Conservation (phyloP, 768 basidiomycete genomes). For the Kockovaella imperatae region DNA sequence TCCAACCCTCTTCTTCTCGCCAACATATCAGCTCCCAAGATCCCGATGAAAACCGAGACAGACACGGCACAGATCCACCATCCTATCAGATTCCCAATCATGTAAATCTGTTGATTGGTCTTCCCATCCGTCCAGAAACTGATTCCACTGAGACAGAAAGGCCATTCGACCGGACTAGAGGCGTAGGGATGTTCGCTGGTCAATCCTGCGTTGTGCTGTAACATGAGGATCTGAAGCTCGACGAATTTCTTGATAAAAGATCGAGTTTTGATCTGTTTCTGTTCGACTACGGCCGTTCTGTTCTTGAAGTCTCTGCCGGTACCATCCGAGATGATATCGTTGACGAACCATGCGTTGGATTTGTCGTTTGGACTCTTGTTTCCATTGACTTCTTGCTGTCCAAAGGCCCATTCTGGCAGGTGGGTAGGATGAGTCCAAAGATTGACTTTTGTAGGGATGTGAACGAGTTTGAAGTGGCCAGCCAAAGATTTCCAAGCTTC, state of each 20-base stretch:
- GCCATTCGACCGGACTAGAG: constrained; percentile 93
- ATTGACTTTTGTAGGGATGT: constrained; percentile 79
- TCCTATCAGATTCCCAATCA: constrained; percentile 85
- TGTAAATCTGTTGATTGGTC: constrained; percentile 83
- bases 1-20: constrained; percentile 76
- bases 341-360: constrained; percentile 78
- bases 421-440: constrained; percentile 79
- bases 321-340: constrained; percentile 67
- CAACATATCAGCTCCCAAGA: constrained; percentile 79
- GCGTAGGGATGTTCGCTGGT: constrained; percentile 98
- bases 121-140: constrained; percentile 91
- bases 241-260: constrained; percentile 92
- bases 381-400: constrained; percentile 95
- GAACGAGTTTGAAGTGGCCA: constrained; percentile 82
- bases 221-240: constrained; percentile 88
- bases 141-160: constrained; percentile 90
- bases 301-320: constrained; percentile 54
- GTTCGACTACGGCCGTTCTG: constrained; percentile 51
- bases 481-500: constrained; percentile 89
- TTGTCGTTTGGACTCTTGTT: constrained; percentile 83
- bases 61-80: constrained; percentile 92
- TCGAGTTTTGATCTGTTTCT: constrained; percentile 68
- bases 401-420: constrained; percentile 93
- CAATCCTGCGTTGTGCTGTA: constrained; percentile 97
- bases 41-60: constrained; percentile 78